These are phyloP conservation scores for Malus orientalis DNA, from an alignment of 306 rosid species.

Conservation along the genomic window DNA sequence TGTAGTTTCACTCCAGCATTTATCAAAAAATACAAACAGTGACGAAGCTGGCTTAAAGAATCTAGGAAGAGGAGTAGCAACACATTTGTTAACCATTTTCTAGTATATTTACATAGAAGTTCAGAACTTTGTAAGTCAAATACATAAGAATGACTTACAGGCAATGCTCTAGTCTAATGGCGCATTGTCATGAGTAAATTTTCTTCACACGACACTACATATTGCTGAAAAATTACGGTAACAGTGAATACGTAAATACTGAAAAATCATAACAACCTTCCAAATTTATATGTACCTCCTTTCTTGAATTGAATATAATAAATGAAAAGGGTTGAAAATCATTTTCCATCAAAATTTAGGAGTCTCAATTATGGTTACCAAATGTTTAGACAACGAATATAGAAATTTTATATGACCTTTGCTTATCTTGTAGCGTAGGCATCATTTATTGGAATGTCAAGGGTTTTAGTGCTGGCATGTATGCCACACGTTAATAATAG, in stretches of 20 bases:
- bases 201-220: rapidly evolving
- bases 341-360: too few relatives aligned
- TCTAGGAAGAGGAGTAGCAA: too few relatives aligned
- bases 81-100: too few relatives aligned
- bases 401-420: not conserved
- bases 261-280: not conserved
- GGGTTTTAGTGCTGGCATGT: not conserved
- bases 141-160: too few relatives aligned
- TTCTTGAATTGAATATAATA: not conserved
- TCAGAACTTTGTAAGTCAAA: too few relatives aligned
- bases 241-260: not conserved
- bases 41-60: too few relatives aligned
- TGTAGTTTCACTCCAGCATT: too few relatives aligned
- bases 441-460: not conserved
- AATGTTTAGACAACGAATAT: not conserved
- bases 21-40: too few relatives aligned
- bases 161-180: too few relatives aligned
- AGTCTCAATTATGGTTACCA: not conserved
- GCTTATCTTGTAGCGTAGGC: not conserved
- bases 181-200: too few relatives aligned
- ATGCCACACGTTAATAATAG: not conserved
- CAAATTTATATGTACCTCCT: not conserved
- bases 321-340: not conserved
- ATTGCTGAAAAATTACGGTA: too few relatives aligned
- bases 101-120: too few relatives aligned